Evolutionary conservation across 2,329 filamentous ascomycete genomes (phyloP), one percentile per base, ranked within the genome.

Genomic region (Xylariaceae sp.): DNA sequence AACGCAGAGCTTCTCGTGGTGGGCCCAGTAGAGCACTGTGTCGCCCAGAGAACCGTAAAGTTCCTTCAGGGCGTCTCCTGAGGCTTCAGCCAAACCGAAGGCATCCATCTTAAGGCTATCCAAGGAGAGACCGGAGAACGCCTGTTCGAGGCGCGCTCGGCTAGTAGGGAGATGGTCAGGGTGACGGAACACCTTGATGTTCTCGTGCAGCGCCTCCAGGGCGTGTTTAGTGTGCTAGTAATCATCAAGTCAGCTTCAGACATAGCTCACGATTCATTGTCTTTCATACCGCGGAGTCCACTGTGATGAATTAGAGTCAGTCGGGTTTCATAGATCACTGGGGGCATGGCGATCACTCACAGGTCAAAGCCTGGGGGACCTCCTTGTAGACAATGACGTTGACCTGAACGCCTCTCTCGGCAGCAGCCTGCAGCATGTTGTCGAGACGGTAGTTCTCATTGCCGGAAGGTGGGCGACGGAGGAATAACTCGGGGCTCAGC

Each of bases 341-440:
- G 68, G 73, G 73, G 65, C 76, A 23, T 34, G 13, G 41, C 13
- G 70, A 68, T 72, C 68, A 84, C 88, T 82, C 80, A 90, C 88
- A 79, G 47, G 89, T 92, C 68, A 95, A 76, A 45, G 90, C 89
- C 69, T 90, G 88, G 2, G 88, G 85, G 6, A 93, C 89, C 75
- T 97, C 92, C 75, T 96, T 96, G 77, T 96, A 96, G 9, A 96
- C 90, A 56, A 96, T 92, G 55, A 96, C 81, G 67, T 92, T 88
- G 67, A 96, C 80, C 67, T 88, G 85, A 51, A 96, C 92, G 48
- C 92, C 92, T 49, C 92, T 84, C 74, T 93, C 82, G 30, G 92
- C 91, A 7, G 91, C 92, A 57, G 87, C 87, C 67, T 88, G 82
- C 52, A 96, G 82, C 86, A 96, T 87, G 53, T 86, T 83, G 74